Evolutionary conservation across 805 yeast genomes (phyloP).

Genomic region (Lipomyces orientalis): DNA sequence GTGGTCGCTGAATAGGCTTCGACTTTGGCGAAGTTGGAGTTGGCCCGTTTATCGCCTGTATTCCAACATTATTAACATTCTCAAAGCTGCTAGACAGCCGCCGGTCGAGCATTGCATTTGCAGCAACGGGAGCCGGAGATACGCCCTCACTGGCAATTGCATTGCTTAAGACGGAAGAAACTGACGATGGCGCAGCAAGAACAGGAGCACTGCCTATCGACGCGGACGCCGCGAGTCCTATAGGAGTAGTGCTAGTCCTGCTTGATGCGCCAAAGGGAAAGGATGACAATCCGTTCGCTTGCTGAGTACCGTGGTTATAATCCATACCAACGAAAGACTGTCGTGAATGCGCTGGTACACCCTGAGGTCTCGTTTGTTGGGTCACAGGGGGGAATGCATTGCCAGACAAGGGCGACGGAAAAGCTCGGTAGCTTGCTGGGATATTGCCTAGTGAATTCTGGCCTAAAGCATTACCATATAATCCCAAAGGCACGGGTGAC

Average conservation of each 20-base stretch:
- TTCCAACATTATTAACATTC: constrained; percentile 2
- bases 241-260: constrained; percentile 14
- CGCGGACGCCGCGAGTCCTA: constrained; percentile 10
- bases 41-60: constrained; percentile 15
- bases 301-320: constrained; percentile 9
- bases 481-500: constrained; percentile 4
- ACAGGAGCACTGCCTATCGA: constrained; percentile 8
- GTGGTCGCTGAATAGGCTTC: constrained; percentile 30
- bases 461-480: constrained; percentile 3
- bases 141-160: neutral
- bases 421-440: constrained; percentile 15
- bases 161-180: neutral
- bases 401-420: constrained; percentile 23
- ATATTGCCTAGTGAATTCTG: neutral
- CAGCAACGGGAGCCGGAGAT: constrained; percentile 15
- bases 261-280: constrained; percentile 20
- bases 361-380: constrained; percentile 15
- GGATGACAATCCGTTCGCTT: constrained; percentile 5
- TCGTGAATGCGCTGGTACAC: constrained; percentile 5
- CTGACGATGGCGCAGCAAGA: constrained; percentile 4
- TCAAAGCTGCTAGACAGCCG: constrained; percentile 16
- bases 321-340: constrained; percentile 18
- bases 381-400: constrained; percentile 12
- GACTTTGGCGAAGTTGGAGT: constrained; percentile 24
- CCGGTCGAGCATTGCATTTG: constrained; percentile 4